Evolutionary conservation across 306 rosid genomes (phyloP).

Genomic region (Betula pendula): DNA sequence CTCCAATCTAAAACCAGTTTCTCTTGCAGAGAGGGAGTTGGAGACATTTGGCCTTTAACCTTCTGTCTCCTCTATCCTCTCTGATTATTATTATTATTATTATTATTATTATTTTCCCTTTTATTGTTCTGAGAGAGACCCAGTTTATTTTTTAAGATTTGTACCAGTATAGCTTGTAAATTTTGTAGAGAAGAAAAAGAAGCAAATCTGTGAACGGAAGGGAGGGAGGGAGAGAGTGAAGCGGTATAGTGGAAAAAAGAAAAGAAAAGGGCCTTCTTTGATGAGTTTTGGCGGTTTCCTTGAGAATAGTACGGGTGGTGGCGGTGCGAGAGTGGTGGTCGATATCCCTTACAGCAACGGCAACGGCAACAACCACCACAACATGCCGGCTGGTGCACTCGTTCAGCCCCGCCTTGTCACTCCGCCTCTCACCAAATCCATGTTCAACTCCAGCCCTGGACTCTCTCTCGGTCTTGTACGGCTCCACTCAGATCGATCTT

Average conservation of each 20-base stretch:
- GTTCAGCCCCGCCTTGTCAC: constrained; percentile 73
- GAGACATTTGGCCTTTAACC: constrained; percentile 57
- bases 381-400: constrained; percentile 70
- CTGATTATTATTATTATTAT: constrained; percentile 23
- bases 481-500: constrained; percentile 17
- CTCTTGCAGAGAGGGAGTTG: constrained; percentile 41
- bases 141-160: constrained; percentile 16
- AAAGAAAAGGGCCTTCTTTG: constrained; percentile 42
- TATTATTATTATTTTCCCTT: background rate
- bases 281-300: constrained; percentile 97
- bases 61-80: constrained; percentile 60
- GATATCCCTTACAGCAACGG: constrained; percentile 57
- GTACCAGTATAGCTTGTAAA: background rate
- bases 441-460: constrained; percentile 83
- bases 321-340: constrained; percentile 59
- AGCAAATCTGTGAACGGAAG: background rate
- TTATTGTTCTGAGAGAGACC: constrained; percentile 21
- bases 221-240: background rate
- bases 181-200: background rate
- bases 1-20: constrained; percentile 33
- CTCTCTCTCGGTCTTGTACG: constrained; percentile 88
- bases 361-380: constrained; percentile 31
- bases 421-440: constrained; percentile 79
- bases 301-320: constrained; percentile 65
- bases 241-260: background rate